phyloP scores from a whole-genome alignment of 2,329 filamentous ascomycete species.

The Paraphoma sp. region DNA sequence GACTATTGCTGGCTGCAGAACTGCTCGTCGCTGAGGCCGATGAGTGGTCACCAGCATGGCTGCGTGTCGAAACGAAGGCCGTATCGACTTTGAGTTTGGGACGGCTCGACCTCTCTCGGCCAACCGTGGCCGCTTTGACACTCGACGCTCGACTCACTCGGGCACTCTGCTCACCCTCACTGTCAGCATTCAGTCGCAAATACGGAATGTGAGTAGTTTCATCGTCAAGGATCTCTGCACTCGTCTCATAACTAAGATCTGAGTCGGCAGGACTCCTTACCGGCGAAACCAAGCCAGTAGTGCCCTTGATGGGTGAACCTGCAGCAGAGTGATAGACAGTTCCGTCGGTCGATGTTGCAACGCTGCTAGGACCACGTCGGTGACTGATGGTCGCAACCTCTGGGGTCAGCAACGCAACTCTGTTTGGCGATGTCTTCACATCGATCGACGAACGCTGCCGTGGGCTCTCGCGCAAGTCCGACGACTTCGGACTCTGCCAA shows the following conservation, averaged over 20 bases:
- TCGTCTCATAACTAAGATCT: conserved; percentile 25
- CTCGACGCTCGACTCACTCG: neutral
- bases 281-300: conserved; percentile 18
- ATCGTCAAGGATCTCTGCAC: conserved; percentile 11
- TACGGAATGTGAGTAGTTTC: conserved; percentile 7
- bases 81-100: conserved; percentile 31
- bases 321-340: conserved; percentile 28
- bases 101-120: conserved; percentile 3
- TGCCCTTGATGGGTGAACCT: conserved; percentile 39
- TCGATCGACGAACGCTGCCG: conserved; percentile 16
- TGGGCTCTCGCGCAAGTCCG: conserved; percentile 17
- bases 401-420: conserved; percentile 1
- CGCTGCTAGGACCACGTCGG: conserved; percentile 21
- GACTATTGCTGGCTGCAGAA: conserved; percentile 1
- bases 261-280: conserved; percentile 37
- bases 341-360: conserved; percentile 25
- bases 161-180: conserved; percentile 15
- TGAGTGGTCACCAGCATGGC: conserved; percentile 8
- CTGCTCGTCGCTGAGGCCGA: conserved; percentile 7
- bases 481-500: conserved; percentile 24
- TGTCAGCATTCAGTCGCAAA: conserved; percentile 22
- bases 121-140: neutral
- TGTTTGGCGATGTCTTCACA: conserved; percentile 26
- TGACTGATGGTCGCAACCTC: conserved; percentile 5
- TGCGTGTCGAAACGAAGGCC: neutral